Base-by-base conservation (phyloP, 2,329 filamentous ascomycete genomes). In the Neocatenulostroma microsporum region DNA sequence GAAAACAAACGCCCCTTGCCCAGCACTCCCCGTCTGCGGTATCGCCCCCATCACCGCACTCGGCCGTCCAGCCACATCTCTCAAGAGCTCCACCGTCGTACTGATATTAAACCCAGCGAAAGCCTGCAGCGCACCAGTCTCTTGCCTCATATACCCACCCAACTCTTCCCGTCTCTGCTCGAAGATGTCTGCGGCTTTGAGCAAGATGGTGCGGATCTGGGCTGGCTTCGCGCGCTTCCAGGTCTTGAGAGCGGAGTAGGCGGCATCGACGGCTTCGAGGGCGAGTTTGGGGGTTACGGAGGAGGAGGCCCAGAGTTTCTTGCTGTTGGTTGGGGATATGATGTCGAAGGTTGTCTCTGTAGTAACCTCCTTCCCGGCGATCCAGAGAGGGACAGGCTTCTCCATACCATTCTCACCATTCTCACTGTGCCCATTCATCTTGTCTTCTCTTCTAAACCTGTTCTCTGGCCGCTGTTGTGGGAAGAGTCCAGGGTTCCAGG, bases 131-230 rank as follows among this genome's bases (percentile, higher is more conserved):
- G 71, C 67, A 3, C 73, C 75, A 1, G 73, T 80, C 58, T 80
- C 74, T 21, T 70, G 60, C 37, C 65, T 61, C 67, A 82, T 76
- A 57, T 78, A 80, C 20, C 65, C 54, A 8, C 60, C 62, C 13
- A 85, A 59, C 57, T 87, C 82, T 5, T 75, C 69, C 15, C 66
- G 64, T 7, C 80, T 73, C 20, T 57, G 60, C 26, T 74, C 66
- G 42, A 88, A 64, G 32, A 87, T 61, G 7, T 78, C 74, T 8
- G 80, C 78, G 0, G 82, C 79, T 55, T 76, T 78, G 40, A 82
- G 64, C 40, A 93, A 69, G 45, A 93, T 76, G 46, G 81, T 74
- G 23, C 83, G 77, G 25, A 82, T 80, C 17, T 69, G 55, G 18
- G 65, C 54, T 1, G 78, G 73, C 30, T 74, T 76, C 3, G 73